A percentile compares a stretch with the other conserved stretches of the same genome.
These are phyloP conservation scores for Neurospora sp. DNA, from an alignment of 495 filamentous ascomycete genomes.

Conservation along the genomic window DNA sequence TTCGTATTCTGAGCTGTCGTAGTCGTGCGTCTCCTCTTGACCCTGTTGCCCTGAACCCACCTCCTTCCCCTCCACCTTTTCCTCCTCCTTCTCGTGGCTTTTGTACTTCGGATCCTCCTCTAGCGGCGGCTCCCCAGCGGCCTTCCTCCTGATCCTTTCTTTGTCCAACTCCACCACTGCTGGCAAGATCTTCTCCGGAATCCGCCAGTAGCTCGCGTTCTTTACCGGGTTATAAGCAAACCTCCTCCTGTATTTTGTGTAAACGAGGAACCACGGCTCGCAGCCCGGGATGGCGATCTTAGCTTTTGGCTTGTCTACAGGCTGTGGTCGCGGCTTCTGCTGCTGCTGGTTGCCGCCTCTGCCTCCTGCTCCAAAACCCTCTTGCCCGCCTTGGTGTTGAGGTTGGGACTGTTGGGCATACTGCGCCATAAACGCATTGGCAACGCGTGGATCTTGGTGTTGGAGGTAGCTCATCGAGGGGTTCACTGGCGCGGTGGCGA, in stretches of 20 bases:
- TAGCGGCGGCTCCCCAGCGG: slow-evolving; percentile 12
- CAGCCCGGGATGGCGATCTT: slow-evolving; percentile 70
- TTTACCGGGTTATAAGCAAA: slow-evolving; percentile 82
- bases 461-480: slow-evolving; percentile 31
- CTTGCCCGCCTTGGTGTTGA: slow-evolving; percentile 17
- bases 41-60: neutral
- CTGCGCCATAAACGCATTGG: slow-evolving; percentile 39
- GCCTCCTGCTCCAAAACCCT: slow-evolving; percentile 28
- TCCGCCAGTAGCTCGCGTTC: slow-evolving; percentile 85
- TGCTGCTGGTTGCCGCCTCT: slow-evolving; percentile 42
- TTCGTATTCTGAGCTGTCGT: slow-evolving; percentile 59
- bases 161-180: slow-evolving; percentile 65
- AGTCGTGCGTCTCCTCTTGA: slow-evolving; percentile 13
- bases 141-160: slow-evolving; percentile 43
- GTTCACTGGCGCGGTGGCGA: slow-evolving; percentile 13
- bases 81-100: neutral
- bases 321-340: slow-evolving; percentile 49
- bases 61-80: neutral
- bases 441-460: slow-evolving; percentile 34
- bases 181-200: slow-evolving; percentile 73
- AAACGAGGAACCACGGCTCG: slow-evolving; percentile 86
- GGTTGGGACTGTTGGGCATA: slow-evolving; percentile 20
- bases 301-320: slow-evolving; percentile 69
- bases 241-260: slow-evolving; percentile 75
- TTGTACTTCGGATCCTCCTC: neutral